Percentiles rank a stretch among this genome's conserved stretches.
Evolutionary conservation across 2,329 filamentous ascomycete genomes (phyloP).

Genomic region (Cephalotrichum gorgonifer): DNA sequence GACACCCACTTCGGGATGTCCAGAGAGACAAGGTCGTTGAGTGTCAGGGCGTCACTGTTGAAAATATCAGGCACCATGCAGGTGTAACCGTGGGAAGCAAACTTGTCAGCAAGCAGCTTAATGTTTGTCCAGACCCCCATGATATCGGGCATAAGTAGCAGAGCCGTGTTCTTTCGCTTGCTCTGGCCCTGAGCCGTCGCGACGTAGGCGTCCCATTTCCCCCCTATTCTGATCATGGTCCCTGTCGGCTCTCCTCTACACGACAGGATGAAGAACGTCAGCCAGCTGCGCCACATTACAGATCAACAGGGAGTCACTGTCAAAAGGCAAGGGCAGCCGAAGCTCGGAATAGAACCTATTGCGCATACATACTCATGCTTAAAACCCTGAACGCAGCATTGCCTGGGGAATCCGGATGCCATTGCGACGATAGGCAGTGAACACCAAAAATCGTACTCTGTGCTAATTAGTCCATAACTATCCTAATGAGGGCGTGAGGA

Average conservation of each 20-base stretch:
- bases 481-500: too few relatives aligned
- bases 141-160: constrained; percentile 38
- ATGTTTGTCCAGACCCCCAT: constrained; percentile 36
- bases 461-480: too few relatives aligned
- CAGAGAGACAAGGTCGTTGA: constrained; percentile 27
- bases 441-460: too few relatives aligned
- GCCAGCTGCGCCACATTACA: too few relatives aligned
- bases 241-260: constrained; percentile 37
- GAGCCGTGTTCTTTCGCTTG: constrained; percentile 16
- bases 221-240: constrained; percentile 31
- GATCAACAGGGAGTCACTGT: too few relatives aligned
- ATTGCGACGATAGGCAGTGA: too few relatives aligned
- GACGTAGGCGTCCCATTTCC: constrained; percentile 38
- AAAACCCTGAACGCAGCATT: constrained; percentile 33
- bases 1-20: constrained; percentile 20
- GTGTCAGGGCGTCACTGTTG: constrained; percentile 24
- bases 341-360: not conserved
- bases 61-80: constrained; percentile 21
- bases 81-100: constrained; percentile 19
- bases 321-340: too few relatives aligned
- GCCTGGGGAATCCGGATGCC: constrained; percentile 32
- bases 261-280: not conserved
- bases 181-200: constrained; percentile 27
- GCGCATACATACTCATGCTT: constrained; percentile 29
- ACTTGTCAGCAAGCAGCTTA: constrained; percentile 25